Evolutionary conservation across 2,329 filamentous ascomycete species (phyloP).

Genomic region (Colletotrichum shisoi): DNA sequence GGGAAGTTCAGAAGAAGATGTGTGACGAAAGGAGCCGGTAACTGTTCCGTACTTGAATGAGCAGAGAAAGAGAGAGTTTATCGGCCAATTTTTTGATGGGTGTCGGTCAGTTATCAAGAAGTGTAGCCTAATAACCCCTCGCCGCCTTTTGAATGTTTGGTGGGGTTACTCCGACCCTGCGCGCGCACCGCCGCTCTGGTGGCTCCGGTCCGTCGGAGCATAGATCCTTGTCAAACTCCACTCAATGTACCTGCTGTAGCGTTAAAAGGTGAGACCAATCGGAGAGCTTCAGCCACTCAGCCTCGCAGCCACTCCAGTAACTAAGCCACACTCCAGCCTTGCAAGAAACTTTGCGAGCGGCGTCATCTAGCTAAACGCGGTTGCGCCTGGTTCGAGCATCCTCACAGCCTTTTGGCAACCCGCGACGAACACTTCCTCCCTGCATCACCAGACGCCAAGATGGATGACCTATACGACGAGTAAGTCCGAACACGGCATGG

Average conservation of each 20-base stretch:
- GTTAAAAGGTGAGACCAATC: constrained; percentile 7
- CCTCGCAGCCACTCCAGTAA: constrained; percentile 34
- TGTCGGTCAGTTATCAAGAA: constrained; percentile 28
- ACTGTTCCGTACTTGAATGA: constrained; percentile 19
- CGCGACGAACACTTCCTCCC: constrained; percentile 6
- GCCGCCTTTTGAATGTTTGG: constrained; percentile 36
- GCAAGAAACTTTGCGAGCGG: constrained; percentile 40
- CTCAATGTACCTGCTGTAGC: constrained; percentile 27
- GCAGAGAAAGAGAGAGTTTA: constrained; percentile 14
- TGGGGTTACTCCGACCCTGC: constrained; percentile 34
- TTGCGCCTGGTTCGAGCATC: constrained; percentile 23
- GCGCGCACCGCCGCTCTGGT: background rate
- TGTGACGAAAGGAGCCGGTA: constrained; percentile 4
- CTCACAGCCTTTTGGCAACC: constrained; percentile 17
- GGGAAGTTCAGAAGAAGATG: background rate
- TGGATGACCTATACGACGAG: constrained; percentile 99
- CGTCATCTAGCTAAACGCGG: constrained; percentile 34
- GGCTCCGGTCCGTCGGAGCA: constrained; percentile 20
- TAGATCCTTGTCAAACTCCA: constrained; percentile 10
- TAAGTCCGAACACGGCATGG: constrained; percentile 50
- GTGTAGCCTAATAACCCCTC: constrained; percentile 7
- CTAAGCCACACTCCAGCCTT: constrained; percentile 33
- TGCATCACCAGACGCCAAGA: constrained; percentile 50
- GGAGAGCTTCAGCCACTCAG: constrained; percentile 23
- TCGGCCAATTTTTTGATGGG: constrained; percentile 32